Percentiles rank a stretch among this genome's conserved stretches.
These are phyloP conservation scores for Aspergillus thermomutatus DNA, from an alignment of 2,329 filamentous ascomycete species.

Conservation along the genomic window DNA sequence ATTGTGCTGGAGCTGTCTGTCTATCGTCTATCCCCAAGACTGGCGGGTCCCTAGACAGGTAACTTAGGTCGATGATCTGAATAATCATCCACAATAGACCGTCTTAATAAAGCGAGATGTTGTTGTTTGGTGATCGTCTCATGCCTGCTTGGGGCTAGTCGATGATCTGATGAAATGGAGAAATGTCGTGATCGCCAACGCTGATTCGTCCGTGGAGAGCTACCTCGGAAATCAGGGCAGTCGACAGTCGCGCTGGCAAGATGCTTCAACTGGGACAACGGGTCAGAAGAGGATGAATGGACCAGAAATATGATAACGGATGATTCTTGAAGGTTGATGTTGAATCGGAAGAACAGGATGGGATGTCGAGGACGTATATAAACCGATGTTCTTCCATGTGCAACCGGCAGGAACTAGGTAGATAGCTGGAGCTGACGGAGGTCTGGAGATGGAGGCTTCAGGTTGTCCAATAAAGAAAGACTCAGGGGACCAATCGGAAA, in stretches of 20 bases:
- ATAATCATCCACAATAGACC: background rate
- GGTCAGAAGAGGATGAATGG: background rate
- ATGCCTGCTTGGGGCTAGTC: conserved; percentile 22
- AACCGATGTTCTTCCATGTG: background rate
- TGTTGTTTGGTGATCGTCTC: conserved; percentile 17
- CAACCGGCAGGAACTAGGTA: too few species aligned
- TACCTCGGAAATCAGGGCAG: conserved; percentile 2
- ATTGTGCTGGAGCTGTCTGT: background rate
- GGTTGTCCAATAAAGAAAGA: background rate
- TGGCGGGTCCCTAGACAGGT: background rate
- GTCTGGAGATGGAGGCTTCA: too few species aligned
- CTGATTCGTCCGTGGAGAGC: conserved; percentile 26
- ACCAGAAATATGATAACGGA: background rate
- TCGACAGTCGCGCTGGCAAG: background rate
- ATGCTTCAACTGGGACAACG: background rate
- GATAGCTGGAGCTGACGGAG: background rate
- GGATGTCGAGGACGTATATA: background rate
- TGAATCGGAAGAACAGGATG: background rate
- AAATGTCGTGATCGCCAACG: conserved; percentile 41
- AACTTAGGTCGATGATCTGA: background rate
- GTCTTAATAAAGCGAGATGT: background rate
- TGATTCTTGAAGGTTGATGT: background rate
- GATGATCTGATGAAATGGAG: conserved; percentile 43
- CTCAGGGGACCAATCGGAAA: background rate
- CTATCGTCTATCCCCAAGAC: background rate